Base-by-base conservation (phyloP, 2,329 filamentous ascomycete genomes). In the Trichothecium roseum region DNA sequence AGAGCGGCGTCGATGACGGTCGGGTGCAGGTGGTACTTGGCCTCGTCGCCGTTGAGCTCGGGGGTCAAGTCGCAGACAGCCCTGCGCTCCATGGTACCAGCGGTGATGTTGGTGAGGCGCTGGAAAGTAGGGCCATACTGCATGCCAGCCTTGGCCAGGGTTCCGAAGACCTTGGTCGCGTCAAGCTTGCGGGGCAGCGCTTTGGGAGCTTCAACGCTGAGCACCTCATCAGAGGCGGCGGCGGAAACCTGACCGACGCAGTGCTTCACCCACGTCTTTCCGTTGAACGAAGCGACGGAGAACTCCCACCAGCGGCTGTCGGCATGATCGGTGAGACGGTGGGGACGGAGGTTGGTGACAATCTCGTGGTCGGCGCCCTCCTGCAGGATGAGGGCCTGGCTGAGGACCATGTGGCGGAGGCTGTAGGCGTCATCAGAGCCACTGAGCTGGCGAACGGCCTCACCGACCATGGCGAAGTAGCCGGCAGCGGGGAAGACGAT, bases 401-500 rank as follows among this genome's bases (percentile, higher is more conserved):
- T 31, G 26, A 35, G 18, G 26, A 30, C 14, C 10, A 22, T 12
- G 17, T 37, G 29, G 15, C 27, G 16, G 6, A 22, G 36, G 41
- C 30, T 39, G 55, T n/a, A 34, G 9, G 17, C 32, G 5, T 34
- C 32, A n/a, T n/a, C n/a, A n/a, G n/a, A n/a, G n/a, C n/a, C n/a
- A 13, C 12, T 32, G 4, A 40, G 40, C 26, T 44, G 42, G 8
- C 37, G 39, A 4, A 42, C 37, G 1, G 41, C 45, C 28, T 47
- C 45, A 13, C 43, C 39, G 5, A 40, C 42, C 42, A 60, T 50
- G 17, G 56, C 53, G 4, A 55, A 47, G 12, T 49, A 46, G 30
- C 57, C 60, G 8, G 53, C 50, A 9, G 52, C 57, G 30, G 62
- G 55, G 37, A 58, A 59, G 38, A 64, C 57, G 38, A 57, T 56